Percentiles rank a stretch among this genome's conserved stretches.
phyloP scores from a whole-genome alignment of 2,329 filamentous ascomycete species.

The Phialemoniopsis sp. region DNA sequence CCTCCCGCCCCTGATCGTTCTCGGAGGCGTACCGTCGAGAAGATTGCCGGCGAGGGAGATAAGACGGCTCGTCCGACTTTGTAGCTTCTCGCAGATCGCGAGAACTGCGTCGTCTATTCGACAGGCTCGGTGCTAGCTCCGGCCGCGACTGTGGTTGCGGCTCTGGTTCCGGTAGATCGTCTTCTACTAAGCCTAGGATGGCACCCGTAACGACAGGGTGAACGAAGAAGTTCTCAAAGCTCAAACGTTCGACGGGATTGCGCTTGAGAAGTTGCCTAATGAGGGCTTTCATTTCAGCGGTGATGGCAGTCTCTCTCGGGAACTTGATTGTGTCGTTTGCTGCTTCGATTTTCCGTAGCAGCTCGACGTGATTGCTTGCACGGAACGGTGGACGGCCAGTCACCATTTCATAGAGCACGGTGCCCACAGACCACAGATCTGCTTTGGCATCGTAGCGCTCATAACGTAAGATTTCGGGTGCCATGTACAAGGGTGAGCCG shows the following conservation, averaged over 20 bases:
- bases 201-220: slow-evolving; percentile 67
- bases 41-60: slow-evolving; percentile 25
- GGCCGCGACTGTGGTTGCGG: neutral
- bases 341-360: slow-evolving; percentile 87
- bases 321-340: slow-evolving; percentile 85
- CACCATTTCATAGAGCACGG: slow-evolving; percentile 93
- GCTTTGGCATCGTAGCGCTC: slow-evolving; percentile 97
- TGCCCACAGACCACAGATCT: slow-evolving; percentile 96
- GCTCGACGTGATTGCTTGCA: slow-evolving; percentile 89
- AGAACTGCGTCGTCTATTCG: too few relatives aligned
- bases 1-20: slow-evolving; percentile 27
- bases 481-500: slow-evolving; percentile 97
- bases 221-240: slow-evolving; percentile 80
- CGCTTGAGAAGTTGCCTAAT: slow-evolving; percentile 80
- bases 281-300: slow-evolving; percentile 72
- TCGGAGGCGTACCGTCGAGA: slow-evolving; percentile 34
- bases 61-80: slow-evolving; percentile 16
- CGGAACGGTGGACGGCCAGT: slow-evolving; percentile 86
- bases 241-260: slow-evolving; percentile 78
- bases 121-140: too few relatives aligned
- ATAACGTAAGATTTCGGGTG: slow-evolving; percentile 93
- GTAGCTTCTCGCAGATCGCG: slow-evolving; percentile 8
- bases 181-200: slow-evolving; percentile 77
- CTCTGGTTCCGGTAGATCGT: slow-evolving; percentile 56
- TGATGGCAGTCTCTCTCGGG: slow-evolving; percentile 66